Evolutionary conservation across 305 asterid species (phyloP).

Genomic region (Fraxinus paxiana): DNA sequence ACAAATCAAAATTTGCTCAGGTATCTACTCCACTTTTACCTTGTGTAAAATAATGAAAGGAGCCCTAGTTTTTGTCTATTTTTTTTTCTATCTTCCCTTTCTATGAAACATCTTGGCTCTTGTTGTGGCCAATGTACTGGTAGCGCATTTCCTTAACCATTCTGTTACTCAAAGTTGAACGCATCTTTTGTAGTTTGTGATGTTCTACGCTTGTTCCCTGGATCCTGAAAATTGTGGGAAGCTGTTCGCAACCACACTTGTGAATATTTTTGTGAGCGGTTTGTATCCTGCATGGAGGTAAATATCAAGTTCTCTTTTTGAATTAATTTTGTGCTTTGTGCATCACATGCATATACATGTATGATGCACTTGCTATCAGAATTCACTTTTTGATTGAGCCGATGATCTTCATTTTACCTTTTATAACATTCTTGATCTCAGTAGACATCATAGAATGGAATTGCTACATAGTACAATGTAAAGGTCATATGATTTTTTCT

Average conservation of each 20-base stretch:
- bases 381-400: neutral
- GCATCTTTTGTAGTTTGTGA: conserved; percentile 64
- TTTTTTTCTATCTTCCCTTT: neutral
- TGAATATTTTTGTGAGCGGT: conserved; percentile 49
- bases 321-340: neutral
- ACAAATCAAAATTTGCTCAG: conserved; percentile 91
- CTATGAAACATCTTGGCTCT: neutral
- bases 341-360: neutral
- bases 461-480: neutral
- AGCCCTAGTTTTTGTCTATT: neutral
- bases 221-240: conserved; percentile 84
- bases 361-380: neutral
- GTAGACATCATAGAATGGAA: neutral
- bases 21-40: conserved; percentile 33
- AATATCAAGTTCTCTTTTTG: conserved; percentile 8
- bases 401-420: neutral
- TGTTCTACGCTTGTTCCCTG: conserved; percentile 90
- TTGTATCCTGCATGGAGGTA: conserved; percentile 65
- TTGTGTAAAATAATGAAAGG: neutral
- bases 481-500: neutral
- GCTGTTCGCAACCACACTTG: conserved; percentile 48
- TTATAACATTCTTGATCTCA: neutral
- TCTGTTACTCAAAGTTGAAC: neutral
- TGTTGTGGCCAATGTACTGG: conserved; percentile 6
- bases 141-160: neutral